phyloP scores from a whole-genome alignment of 2,329 filamentous ascomycete species.

The Colletotrichum endophyticum region DNA sequence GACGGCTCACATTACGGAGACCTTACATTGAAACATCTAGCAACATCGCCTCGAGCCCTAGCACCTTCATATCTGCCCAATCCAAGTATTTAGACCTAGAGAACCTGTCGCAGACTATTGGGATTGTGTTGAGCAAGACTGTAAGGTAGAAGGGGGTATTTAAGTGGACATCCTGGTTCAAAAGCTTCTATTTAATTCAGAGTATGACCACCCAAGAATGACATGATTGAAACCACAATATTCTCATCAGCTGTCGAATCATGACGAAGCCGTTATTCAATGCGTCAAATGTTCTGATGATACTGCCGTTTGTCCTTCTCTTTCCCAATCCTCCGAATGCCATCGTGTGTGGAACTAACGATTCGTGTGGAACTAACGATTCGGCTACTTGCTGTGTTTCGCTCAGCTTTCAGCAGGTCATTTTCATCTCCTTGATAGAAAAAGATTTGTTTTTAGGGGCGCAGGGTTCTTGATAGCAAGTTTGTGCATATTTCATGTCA shows the following conservation, averaged over 20 bases:
- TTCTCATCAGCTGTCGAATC: not conserved
- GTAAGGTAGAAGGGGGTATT: not conserved
- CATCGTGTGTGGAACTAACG: not conserved
- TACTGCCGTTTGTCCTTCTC: not conserved
- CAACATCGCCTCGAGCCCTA: no score
- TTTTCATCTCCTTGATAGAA: not conserved
- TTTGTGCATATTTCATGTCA: not conserved
- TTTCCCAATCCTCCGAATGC: not conserved
- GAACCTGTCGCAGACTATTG: no score
- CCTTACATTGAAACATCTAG: no score
- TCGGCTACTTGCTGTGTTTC: not conserved
- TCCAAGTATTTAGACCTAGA: no score
- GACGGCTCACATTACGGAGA: no score
- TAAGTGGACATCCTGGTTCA: not conserved
- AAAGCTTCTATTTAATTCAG: not conserved
- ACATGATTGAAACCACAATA: not conserved
- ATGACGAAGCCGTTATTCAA: no score
- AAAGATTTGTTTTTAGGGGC: no score
- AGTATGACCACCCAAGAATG: not conserved
- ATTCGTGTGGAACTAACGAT: not conserved
- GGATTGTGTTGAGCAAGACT: no score
- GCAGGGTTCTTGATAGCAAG: no score
- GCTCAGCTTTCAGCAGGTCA: not conserved
- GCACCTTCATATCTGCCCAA: no score
- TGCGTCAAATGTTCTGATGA: not conserved